phyloP scores from a whole-genome alignment of 2,329 filamentous ascomycete species.

The Sarocladiaceae sp. region DNA sequence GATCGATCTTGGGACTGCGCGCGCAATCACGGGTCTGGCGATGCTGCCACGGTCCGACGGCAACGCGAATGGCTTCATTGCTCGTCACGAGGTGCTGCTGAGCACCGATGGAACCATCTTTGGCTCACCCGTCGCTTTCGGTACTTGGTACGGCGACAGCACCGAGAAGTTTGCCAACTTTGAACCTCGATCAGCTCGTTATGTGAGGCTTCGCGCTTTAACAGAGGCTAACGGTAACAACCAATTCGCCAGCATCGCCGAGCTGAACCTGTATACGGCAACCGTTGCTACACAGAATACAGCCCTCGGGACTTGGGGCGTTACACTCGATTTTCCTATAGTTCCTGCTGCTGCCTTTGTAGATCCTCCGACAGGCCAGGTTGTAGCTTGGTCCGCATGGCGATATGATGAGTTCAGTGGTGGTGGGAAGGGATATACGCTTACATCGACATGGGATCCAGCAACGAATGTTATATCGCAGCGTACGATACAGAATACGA shows the following conservation, averaged over 20 bases:
- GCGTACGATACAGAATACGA: conserved; percentile 31
- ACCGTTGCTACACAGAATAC: conserved; percentile 17
- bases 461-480: conserved; percentile 16
- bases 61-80: conserved; percentile 21
- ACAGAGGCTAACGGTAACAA: conserved; percentile 20
- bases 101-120: conserved; percentile 22
- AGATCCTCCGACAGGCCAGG: conserved; percentile 17
- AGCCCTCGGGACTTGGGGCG: conserved; percentile 24
- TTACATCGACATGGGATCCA: conserved; percentile 14
- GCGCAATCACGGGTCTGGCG: conserved; percentile 23
- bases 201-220: conserved; percentile 22
- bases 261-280: conserved; percentile 23
- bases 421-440: background rate
- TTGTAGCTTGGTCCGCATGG: conserved; percentile 20
- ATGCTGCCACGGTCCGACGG: conserved; percentile 23
- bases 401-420: conserved; percentile 8
- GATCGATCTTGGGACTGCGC: conserved; percentile 20
- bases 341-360: conserved; percentile 26
- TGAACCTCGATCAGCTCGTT: conserved; percentile 21
- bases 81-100: conserved; percentile 21
- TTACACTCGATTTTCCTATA: conserved; percentile 28
- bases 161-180: conserved; percentile 26
- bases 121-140: conserved; percentile 20
- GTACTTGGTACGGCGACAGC: conserved; percentile 22
- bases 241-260: conserved; percentile 25